Percentiles rank a stretch among this genome's conserved stretches.
phyloP scores from a whole-genome alignment of 2,329 filamentous ascomycete genomes.

The Arthrinium puccinioides region DNA sequence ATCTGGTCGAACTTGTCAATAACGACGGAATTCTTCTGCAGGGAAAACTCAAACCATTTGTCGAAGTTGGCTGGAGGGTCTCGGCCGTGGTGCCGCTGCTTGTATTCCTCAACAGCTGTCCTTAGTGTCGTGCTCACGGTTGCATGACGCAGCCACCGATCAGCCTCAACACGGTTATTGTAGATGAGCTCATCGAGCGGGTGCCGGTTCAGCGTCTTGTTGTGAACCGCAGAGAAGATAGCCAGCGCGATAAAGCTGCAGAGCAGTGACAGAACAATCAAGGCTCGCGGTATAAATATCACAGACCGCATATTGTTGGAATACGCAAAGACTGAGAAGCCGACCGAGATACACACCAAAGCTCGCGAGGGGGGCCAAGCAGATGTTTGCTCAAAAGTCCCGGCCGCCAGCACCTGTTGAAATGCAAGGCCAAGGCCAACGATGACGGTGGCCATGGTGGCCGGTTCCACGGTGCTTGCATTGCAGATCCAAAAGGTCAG shows the following conservation, averaged over 20 bases:
- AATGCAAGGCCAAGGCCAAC: conserved; percentile 29
- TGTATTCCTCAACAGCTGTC: conserved; percentile 41
- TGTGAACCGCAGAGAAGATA: conserved; percentile 27
- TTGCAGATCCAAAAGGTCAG: conserved; percentile 39
- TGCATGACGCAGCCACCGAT: conserved; percentile 42
- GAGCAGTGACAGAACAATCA: conserved; percentile 31
- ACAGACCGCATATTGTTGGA: conserved; percentile 34
- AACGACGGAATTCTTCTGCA: conserved; percentile 57
- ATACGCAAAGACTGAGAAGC: conserved; percentile 36
- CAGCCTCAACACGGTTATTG: conserved; percentile 35
- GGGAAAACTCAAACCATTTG: conserved; percentile 76
- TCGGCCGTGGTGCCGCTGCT: conserved; percentile 50
- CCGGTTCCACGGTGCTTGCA: conserved; percentile 33
- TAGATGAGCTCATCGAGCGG: conserved; percentile 44
- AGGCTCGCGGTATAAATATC: conserved; percentile 31
- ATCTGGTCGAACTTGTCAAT: conserved; percentile 81
- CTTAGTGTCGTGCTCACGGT: conserved; percentile 38
- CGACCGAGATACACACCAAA: conserved; percentile 29
- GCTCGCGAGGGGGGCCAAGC: conserved; percentile 27
- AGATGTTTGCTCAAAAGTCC: conserved; percentile 38
- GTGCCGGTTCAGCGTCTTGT: conserved; percentile 26
- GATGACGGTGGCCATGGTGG: conserved; percentile 34
- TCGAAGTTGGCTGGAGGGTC: conserved; percentile 76
- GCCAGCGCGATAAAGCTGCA: conserved; percentile 27
- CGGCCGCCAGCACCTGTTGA: conserved; percentile 28